These are phyloP conservation scores for Rubus parviflorus DNA, from an alignment of 306 rosid genomes.

Conservation along the genomic window DNA sequence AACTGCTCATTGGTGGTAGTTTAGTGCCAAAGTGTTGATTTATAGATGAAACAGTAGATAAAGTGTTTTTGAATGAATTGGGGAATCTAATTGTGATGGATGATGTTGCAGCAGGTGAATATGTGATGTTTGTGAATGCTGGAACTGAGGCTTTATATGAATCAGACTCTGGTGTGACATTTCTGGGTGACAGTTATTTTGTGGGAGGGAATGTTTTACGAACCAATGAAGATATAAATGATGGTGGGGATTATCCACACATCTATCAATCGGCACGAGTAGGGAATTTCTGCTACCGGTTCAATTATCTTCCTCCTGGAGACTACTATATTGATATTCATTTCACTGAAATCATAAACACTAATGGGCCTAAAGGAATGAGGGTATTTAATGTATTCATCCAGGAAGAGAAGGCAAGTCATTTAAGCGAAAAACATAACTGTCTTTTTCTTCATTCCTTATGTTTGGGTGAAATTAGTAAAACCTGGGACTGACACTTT, in stretches of 20 bases:
- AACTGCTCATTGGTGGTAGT: not conserved
- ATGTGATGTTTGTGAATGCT: slow-evolving; percentile 70
- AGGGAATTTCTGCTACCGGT: slow-evolving; percentile 59
- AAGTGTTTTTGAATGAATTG: not conserved
- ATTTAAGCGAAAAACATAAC: slow-evolving; percentile 8
- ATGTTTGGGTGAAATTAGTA: slow-evolving; percentile 1
- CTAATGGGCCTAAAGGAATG: slow-evolving; percentile 85
- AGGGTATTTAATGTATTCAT: slow-evolving; percentile 70
- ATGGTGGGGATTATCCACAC: slow-evolving; percentile 61
- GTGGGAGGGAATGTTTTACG: slow-evolving; percentile 65
- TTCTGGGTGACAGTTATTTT: slow-evolving; percentile 57
- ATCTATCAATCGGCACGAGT: slow-evolving; percentile 74
- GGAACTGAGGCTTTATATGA: slow-evolving; percentile 65
- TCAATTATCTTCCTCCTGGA: slow-evolving; percentile 65
- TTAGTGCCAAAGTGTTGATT: not conserved
- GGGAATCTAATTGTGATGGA: slow-evolving; percentile 12
- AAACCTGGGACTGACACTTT: slow-evolving; percentile 10
- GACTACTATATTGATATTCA: slow-evolving; percentile 72
- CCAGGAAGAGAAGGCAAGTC: slow-evolving; percentile 75
- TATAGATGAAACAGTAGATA: not conserved
- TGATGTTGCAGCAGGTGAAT: slow-evolving; percentile 54
- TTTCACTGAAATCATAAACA: slow-evolving; percentile 75
- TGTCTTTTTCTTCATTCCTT: not conserved
- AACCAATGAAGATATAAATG: slow-evolving; percentile 64
- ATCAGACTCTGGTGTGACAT: slow-evolving; percentile 46